A percentile compares a stretch with the other conserved stretches of the same genome.
Conservation (phyloP, 139 green algal species). For the Chlorella ohadii region DNA sequence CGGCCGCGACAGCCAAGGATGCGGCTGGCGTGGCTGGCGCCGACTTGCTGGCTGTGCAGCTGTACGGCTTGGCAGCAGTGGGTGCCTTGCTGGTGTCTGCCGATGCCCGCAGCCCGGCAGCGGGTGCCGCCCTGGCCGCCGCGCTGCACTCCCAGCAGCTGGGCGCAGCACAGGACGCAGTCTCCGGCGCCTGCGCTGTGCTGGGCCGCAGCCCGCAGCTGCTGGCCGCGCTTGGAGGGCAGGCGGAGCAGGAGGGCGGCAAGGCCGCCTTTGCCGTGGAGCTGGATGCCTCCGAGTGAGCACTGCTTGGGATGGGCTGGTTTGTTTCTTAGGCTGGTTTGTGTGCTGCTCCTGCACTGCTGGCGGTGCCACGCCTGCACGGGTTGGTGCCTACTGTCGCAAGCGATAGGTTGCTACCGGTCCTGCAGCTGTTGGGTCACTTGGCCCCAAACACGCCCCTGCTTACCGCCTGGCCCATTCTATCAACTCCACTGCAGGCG, state of each 20-base stretch:
- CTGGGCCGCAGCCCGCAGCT: constrained; percentile 20
- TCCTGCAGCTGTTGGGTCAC: no score
- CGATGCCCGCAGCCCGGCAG: neutral
- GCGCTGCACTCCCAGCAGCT: constrained; percentile 5
- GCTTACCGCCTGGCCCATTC: neutral
- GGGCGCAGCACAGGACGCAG: neutral
- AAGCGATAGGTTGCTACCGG: no score
- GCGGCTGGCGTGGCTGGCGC: neutral
- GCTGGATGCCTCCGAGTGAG: neutral
- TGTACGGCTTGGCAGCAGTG: constrained; percentile 11
- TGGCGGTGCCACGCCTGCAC: no score
- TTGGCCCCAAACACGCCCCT: no score
- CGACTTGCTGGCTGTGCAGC: neutral
- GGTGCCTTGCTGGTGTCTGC: constrained; percentile 3
- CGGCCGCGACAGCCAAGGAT: neutral
- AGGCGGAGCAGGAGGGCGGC: neutral
- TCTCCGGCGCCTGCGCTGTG: neutral
- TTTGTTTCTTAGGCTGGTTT: neutral
- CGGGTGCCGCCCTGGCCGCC: neutral
- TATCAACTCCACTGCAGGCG: neutral
- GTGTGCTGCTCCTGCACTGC: neutral
- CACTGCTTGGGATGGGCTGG: neutral
- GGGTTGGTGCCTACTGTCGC: no score
- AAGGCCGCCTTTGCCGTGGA: neutral
- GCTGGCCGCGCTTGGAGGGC: neutral